Percentiles rank a stretch among this genome's conserved stretches.
Conservation (phyloP, 140 eudicot genomes). For the Flaveria floridana region DNA sequence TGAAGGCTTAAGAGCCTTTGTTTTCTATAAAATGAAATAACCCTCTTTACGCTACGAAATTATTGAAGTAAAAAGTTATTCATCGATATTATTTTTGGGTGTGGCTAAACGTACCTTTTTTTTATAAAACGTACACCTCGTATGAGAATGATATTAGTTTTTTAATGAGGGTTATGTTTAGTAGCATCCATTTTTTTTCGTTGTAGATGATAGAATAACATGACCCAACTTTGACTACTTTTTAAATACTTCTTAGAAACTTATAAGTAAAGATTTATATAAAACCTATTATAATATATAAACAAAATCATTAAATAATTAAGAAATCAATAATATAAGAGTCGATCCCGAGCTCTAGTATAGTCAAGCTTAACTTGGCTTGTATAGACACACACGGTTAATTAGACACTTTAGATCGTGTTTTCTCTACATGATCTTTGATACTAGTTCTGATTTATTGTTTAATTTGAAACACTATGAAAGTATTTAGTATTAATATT, state of each 20-base stretch:
- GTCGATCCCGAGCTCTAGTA: too few species aligned
- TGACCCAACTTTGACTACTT: conserved; percentile 1
- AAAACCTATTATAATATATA: neutral
- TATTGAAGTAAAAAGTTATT: neutral
- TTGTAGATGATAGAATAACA: conserved; percentile 5
- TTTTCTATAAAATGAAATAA: conserved; percentile 25
- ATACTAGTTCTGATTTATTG: neutral
- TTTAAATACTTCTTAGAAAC: neutral
- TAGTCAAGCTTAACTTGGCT: too few species aligned
- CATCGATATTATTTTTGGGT: neutral
- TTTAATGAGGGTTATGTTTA: neutral
- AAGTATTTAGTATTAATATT: neutral
- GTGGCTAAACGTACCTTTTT: too few species aligned
- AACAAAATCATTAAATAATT: too few species aligned
- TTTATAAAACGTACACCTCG: too few species aligned
- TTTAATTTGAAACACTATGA: neutral
- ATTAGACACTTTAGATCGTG: too few species aligned
- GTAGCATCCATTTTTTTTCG: neutral
- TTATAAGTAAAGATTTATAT: neutral
- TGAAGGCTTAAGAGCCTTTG: conserved; percentile 22
- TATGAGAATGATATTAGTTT: too few species aligned
- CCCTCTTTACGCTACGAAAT: conserved; percentile 5
- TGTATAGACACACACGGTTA: too few species aligned
- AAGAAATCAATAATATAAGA: too few species aligned
- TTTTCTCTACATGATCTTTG: neutral